Base-by-base conservation (phyloP, 1,139 yeast genomes). In the Scheffersomyces cryptocercus region DNA sequence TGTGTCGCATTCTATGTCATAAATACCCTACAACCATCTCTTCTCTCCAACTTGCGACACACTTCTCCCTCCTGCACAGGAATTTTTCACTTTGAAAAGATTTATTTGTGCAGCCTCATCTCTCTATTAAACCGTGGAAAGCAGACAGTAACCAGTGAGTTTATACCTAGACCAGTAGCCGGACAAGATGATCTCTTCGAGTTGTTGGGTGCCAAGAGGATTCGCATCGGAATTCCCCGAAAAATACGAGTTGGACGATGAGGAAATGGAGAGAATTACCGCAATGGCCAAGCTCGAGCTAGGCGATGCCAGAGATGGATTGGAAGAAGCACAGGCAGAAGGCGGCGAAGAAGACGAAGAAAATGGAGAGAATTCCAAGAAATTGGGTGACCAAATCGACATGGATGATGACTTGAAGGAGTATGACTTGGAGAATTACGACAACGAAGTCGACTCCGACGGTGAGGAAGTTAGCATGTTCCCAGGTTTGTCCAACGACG, bases 181-280 rank as follows among this genome's bases (percentile, higher is more conserved):
- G 26, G 26, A 20, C 34, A 47, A 28, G 32, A 90, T 95, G 96
- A 85, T 93, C 53, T 90, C 99, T 40, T 86, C 97, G 29, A 85
- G 95, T 40, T 73, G 85, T 41, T 93, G 99, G 98, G 97, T 93
- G 29, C 98, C 98, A 39, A 81, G 97, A 59, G 99, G 99, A 9
- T 87, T 79, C 64, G 95, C 99, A 28, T 81, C 96, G 33, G 97
- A 91, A 64, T 88, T 85, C 61, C 99, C 99, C 4, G 88, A 83
- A 55, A 81, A 87, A 61, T 90, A 89, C 59, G 96, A 88, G 54
- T 71, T 93, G 47, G 84, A 90, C 56, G 98, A 93, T 51, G 95
- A 80, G 47, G 99, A 93, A 67, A 85, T 93, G 88, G 95, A 82
- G 47, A 81, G 97, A 67, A 90, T 93, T 61, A 82, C 85, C 49